Percentiles rank a stretch among this genome's conserved stretches.
Conservation (phyloP, 2,329 filamentous ascomycete species). For the Ilyonectria robusta region DNA sequence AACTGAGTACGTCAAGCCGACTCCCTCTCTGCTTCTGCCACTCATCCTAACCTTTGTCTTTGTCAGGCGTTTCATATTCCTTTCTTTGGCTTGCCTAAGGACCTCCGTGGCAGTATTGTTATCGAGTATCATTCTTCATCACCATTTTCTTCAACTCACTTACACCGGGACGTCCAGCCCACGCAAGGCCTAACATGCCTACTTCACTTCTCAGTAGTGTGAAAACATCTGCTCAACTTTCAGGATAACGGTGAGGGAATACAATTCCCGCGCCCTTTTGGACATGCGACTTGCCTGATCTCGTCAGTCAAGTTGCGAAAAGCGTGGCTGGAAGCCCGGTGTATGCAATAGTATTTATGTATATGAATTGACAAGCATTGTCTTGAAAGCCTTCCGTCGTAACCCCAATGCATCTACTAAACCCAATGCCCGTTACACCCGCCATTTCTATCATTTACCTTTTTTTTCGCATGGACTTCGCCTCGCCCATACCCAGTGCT, state of each 20-base stretch:
- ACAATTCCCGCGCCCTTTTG: conserved; percentile 38
- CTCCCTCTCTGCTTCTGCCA: background rate
- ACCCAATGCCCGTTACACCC: conserved; percentile 21
- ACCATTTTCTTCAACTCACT: background rate
- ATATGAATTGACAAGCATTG: conserved; percentile 30
- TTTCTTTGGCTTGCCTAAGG: background rate
- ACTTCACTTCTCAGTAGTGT: conserved; percentile 32
- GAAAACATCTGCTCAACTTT: conserved; percentile 29
- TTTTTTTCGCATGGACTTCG: conserved; percentile 15
- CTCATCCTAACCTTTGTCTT: conserved; percentile 18
- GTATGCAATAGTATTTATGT: conserved; percentile 33
- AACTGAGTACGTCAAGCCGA: conserved; percentile 40
- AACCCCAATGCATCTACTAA: conserved; percentile 25
- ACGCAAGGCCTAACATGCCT: conserved; percentile 14
- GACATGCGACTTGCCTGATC: conserved; percentile 29
- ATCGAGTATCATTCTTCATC: background rate
- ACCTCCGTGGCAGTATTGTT: background rate
- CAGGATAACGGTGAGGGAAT: conserved; percentile 41
- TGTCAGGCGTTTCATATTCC: conserved; percentile 3
- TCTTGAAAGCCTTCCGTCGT: conserved; percentile 8
- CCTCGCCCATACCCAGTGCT: conserved; percentile 15
- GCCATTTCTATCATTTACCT: conserved; percentile 24
- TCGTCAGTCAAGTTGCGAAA: conserved; percentile 29
- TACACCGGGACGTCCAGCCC: conserved; percentile 8
- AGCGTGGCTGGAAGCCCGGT: conserved; percentile 36